phyloP scores from a whole-genome alignment of 2,329 filamentous ascomycete species.

The Scorias spongiosa region DNA sequence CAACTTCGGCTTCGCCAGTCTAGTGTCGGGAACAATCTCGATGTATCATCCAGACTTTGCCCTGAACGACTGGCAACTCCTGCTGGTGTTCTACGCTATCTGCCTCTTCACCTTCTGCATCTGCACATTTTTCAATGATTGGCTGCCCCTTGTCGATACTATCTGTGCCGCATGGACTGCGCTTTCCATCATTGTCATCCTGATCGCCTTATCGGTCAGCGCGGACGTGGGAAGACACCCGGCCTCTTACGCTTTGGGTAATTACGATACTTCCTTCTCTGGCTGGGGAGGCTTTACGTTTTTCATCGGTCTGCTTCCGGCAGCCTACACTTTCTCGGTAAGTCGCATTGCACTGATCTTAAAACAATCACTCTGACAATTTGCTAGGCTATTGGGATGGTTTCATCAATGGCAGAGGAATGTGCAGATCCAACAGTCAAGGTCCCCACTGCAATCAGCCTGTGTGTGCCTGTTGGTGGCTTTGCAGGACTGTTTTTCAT shows the following conservation, averaged over 20 bases:
- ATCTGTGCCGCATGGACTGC: slow-evolving; percentile 41
- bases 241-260: slow-evolving; percentile 34
- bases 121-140: slow-evolving; percentile 51
- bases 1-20: slow-evolving; percentile 51
- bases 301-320: slow-evolving; percentile 46
- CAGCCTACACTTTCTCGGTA: slow-evolving; percentile 24
- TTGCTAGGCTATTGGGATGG: slow-evolving; percentile 8
- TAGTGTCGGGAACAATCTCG: slow-evolving; percentile 37
- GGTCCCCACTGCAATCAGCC: slow-evolving; percentile 37
- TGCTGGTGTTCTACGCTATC: slow-evolving; percentile 55
- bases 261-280: slow-evolving; percentile 40
- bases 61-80: slow-evolving; percentile 47
- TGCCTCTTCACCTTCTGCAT: slow-evolving; percentile 50
- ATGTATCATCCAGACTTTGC: slow-evolving; percentile 39
- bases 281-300: slow-evolving; percentile 47
- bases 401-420: slow-evolving; percentile 48
- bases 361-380: background rate
- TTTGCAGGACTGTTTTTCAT: slow-evolving; percentile 41
- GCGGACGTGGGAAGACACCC: slow-evolving; percentile 40
- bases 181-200: slow-evolving; percentile 40
- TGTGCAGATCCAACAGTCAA: slow-evolving; percentile 37
- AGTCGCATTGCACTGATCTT: slow-evolving; percentile 35
- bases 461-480: slow-evolving; percentile 38
- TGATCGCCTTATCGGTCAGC: slow-evolving; percentile 40
- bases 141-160: slow-evolving; percentile 48